phyloP scores from a whole-genome alignment of 2,329 filamentous ascomycete species.

The Podosphaera aphanis region DNA sequence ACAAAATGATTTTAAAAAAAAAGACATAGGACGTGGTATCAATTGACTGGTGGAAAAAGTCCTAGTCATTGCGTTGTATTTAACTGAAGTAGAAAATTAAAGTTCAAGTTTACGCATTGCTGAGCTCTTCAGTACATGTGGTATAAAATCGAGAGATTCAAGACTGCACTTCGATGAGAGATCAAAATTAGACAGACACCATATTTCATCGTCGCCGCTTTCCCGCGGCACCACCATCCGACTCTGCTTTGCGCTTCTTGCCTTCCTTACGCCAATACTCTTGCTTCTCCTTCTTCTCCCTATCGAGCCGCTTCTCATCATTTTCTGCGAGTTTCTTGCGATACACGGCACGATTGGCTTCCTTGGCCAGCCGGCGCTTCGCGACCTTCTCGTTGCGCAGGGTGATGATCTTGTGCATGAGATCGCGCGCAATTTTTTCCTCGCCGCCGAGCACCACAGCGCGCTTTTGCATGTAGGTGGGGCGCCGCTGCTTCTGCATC shows the following conservation, averaged over 20 bases:
- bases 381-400: conserved; percentile 75
- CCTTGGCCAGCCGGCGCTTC: conserved; percentile 65
- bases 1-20: too few relatives aligned
- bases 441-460: conserved; percentile 70
- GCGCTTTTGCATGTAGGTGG: conserved; percentile 86
- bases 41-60: too few relatives aligned
- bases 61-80: too few relatives aligned
- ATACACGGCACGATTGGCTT: conserved; percentile 61
- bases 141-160: too few relatives aligned
- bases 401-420: conserved; percentile 84
- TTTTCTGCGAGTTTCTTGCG: conserved; percentile 58
- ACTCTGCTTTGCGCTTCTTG: conserved; percentile 42
- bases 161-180: too few relatives aligned
- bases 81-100: too few relatives aligned
- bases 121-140: too few relatives aligned
- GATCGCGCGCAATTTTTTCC: conserved; percentile 66
- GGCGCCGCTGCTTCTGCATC: conserved; percentile 55
- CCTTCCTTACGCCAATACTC: conserved; percentile 88
- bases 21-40: too few relatives aligned
- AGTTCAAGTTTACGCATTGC: too few relatives aligned
- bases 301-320: conserved; percentile 60
- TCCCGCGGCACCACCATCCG: conserved; percentile 23
- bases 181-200: too few relatives aligned
- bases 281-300: conserved; percentile 78
- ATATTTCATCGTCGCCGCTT: conserved; percentile 10